Conservation (phyloP, 768 basidiomycete genomes). For the Leccinum disarticulatum region DNA sequence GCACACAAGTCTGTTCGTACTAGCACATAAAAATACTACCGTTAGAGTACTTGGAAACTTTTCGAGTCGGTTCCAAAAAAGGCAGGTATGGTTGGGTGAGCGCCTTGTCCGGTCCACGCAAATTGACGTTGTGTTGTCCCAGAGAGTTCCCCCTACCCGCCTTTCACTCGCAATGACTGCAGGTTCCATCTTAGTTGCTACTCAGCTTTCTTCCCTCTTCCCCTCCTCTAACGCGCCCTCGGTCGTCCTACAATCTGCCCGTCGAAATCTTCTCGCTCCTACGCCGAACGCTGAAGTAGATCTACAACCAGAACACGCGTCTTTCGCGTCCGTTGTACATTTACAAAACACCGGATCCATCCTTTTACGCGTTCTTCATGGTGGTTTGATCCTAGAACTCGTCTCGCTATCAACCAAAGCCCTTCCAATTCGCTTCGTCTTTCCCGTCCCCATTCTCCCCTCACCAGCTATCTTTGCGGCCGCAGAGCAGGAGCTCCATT, state of each 20-base stretch:
- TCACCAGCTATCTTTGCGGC: slow-evolving; percentile 62
- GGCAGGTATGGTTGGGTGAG: slow-evolving; percentile 18
- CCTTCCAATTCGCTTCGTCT: slow-evolving; percentile 72
- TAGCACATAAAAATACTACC: neutral
- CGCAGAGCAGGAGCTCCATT: slow-evolving; percentile 51
- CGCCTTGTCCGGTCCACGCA: neutral
- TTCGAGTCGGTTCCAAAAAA: slow-evolving; percentile 21
- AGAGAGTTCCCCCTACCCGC: neutral
- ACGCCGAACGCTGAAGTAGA: slow-evolving; percentile 38
- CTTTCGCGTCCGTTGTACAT: slow-evolving; percentile 57
- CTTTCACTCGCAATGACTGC: slow-evolving; percentile 24
- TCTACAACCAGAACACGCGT: slow-evolving; percentile 71
- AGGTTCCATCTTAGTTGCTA: slow-evolving; percentile 45
- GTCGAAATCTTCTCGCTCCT: slow-evolving; percentile 52
- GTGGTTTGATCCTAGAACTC: slow-evolving; percentile 72
- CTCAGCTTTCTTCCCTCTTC: slow-evolving; percentile 66
- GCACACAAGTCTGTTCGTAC: no score
- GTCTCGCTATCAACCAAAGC: slow-evolving; percentile 66
- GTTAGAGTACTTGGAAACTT: neutral
- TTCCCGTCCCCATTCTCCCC: slow-evolving; percentile 66
- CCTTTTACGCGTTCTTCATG: slow-evolving; percentile 72
- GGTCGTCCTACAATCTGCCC: slow-evolving; percentile 57
- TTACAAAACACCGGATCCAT: slow-evolving; percentile 61
- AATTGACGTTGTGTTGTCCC: neutral
- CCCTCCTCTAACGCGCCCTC: slow-evolving; percentile 50